Evolutionary conservation across 371 early-diverging fungal species (phyloP), one percentile per base, ranked within the genome.

Genomic region (Choanephora cucurbitarum): DNA sequence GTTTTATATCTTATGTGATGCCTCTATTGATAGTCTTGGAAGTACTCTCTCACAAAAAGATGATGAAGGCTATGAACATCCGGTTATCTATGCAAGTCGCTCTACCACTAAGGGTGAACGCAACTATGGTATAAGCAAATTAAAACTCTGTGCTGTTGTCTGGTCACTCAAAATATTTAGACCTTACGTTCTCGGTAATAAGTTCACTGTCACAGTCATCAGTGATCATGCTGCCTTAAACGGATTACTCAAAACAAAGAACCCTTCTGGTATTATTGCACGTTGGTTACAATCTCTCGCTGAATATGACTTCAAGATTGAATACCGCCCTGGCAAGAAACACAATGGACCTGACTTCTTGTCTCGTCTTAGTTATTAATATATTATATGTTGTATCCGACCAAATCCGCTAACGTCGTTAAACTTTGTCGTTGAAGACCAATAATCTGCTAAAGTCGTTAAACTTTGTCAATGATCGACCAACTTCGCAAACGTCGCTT

Each of bases 291-390:
- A 15, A 14, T 8, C 23, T 23, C 14, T 46, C 3, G 17, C 46
- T 3, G 46, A 46, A 28, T 46, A 46, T 22, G 46, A 46, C 5
- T 46, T 46, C 24, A 24, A 15, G 1, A 46, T 46, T 3, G 24
- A 46, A 46, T 46, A 46, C 22, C 28, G 46, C 21, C 46, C 46
- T 28, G 46, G 46, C 21, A n/a, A 24, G 17, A 22, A 23, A n/a
- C 21, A 46, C 13, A 24, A 46, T 23, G 24, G 46, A 13, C 24
- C 46, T 14, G 46, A 46, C 24, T 46, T 46, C n/a, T 5, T 46
- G 11, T 46, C 46, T 23, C 21, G 46, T 15, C 46, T 46, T 10
- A 28, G 46, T 5, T 46, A 46, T 21, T 44, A 44, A 44, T 17
- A 40, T 40, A 3, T 40, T 17, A 3, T 10, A 40, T 40, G 10